Conservation (phyloP, 768 basidiomycete genomes). For the Collybia nuda region DNA sequence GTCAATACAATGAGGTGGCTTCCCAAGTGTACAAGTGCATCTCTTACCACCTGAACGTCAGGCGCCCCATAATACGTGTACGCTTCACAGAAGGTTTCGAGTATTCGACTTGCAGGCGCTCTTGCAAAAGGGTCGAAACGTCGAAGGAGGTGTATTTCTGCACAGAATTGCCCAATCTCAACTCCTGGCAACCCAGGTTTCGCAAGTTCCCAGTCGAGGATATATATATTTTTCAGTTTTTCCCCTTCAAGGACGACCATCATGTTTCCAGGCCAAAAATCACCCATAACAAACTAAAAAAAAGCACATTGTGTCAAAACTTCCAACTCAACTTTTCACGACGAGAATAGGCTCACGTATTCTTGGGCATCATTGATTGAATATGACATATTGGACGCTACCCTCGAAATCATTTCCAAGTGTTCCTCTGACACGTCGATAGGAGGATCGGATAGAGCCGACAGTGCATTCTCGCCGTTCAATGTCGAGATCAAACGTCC, state of each 20-base stretch:
- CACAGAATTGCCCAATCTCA: constrained; percentile 66
- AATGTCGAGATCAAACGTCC: constrained; percentile 37
- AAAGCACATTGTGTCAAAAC: constrained; percentile 5
- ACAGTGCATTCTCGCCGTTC: constrained; percentile 16
- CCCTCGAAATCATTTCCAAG: constrained; percentile 28
- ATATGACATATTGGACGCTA: constrained; percentile 26
- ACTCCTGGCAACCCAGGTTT: constrained; percentile 55
- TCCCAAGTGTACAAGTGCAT: constrained; percentile 48
- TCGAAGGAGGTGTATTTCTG: constrained; percentile 52
- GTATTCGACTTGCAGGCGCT: constrained; percentile 31
- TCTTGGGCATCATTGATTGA: constrained; percentile 29
- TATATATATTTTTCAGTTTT: constrained; percentile 39
- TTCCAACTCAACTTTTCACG: background rate
- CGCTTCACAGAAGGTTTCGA: constrained; percentile 43
- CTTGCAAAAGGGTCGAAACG: constrained; percentile 43
- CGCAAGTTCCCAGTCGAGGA: constrained; percentile 67
- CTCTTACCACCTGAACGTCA: constrained; percentile 28
- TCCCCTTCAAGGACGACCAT: constrained; percentile 37
- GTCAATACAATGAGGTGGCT: constrained; percentile 54
- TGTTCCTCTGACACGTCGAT: constrained; percentile 30
- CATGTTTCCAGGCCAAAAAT: constrained; percentile 75
- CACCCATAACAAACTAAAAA: constrained; percentile 57
- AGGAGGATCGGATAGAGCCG: constrained; percentile 34
- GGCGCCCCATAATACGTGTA: constrained; percentile 35
- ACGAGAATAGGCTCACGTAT: constrained; percentile 4